Percentiles rank a stretch among this genome's conserved stretches.
These are phyloP conservation scores for Barnettozyma wickerhamii DNA, from an alignment of 805 yeast species.

Conservation along the genomic window DNA sequence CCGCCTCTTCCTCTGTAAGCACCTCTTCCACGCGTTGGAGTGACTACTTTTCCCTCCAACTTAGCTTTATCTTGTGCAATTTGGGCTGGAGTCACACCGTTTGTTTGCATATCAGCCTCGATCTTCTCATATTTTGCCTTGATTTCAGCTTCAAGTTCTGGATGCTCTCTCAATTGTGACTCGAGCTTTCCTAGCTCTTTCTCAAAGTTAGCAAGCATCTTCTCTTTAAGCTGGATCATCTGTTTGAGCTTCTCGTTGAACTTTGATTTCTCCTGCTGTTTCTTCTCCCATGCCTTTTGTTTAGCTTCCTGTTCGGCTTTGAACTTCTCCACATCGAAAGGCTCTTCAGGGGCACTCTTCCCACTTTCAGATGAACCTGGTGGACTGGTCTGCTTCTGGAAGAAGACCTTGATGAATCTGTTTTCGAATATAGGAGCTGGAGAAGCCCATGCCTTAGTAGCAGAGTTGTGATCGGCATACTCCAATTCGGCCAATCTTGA, in stretches of 20 bases:
- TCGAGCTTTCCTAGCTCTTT: conserved; percentile 20
- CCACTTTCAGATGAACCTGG: not conserved
- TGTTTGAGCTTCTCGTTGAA: conserved; percentile 30
- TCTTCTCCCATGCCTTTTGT: conserved; percentile 38
- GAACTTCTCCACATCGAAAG: conserved; percentile 35
- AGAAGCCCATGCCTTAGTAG: conserved; percentile 38
- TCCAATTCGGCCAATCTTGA: conserved; percentile 35
- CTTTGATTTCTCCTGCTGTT: conserved; percentile 30
- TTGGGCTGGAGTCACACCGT: conserved; percentile 20
- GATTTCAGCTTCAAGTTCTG: conserved; percentile 15
- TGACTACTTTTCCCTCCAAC: conserved; percentile 10
- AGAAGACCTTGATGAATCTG: conserved; percentile 44
- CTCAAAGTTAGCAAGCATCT: conserved; percentile 32
- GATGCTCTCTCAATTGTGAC: conserved; percentile 12
- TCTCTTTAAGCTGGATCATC: conserved; percentile 31
- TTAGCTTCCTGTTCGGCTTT: conserved; percentile 33
- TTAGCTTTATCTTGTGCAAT: conserved; percentile 21
- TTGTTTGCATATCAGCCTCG: conserved; percentile 15
- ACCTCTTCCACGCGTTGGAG: conserved; percentile 8
- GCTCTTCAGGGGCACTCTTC: conserved; percentile 1
- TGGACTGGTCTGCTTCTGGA: conserved; percentile 22
- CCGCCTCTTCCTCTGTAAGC: conserved; percentile 14
- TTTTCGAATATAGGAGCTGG: conserved; percentile 44
- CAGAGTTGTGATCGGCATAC: conserved; percentile 32
- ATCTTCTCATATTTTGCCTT: conserved; percentile 12